Percentiles rank a stretch among this genome's conserved stretches.
These are phyloP conservation scores for Aspergillus coremiiformis DNA, from an alignment of 495 filamentous ascomycete genomes.

Conservation along the genomic window DNA sequence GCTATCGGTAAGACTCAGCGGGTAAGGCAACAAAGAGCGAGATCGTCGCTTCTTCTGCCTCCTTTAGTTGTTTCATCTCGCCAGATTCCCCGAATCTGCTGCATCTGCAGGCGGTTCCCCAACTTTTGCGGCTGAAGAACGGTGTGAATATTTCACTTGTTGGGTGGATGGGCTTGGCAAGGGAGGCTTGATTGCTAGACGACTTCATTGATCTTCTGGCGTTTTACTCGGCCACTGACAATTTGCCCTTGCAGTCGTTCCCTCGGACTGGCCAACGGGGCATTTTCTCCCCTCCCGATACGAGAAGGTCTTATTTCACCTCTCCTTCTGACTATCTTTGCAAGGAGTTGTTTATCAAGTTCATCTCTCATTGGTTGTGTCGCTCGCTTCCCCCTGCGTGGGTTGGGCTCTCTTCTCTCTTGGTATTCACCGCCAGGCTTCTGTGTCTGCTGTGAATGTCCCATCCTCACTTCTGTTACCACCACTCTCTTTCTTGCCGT, in stretches of 20 bases:
- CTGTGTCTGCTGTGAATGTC: neutral
- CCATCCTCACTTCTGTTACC: neutral
- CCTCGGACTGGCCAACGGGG: neutral
- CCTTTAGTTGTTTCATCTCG: neutral
- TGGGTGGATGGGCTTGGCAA: neutral
- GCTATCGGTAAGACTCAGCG: neutral
- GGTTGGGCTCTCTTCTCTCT: conserved; percentile 6
- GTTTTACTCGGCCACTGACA: conserved; percentile 1
- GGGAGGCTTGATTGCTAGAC: neutral
- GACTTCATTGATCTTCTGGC: neutral
- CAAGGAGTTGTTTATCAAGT: neutral
- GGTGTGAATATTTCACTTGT: neutral
- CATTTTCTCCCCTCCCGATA: neutral
- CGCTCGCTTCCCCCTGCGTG: conserved; percentile 2
- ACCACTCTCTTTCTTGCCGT: neutral
- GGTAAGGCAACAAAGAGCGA: neutral
- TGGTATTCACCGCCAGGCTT: conserved; percentile 44
- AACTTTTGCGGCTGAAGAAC: conserved; percentile 4
- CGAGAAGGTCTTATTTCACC: neutral
- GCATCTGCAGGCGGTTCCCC: conserved; percentile 2
- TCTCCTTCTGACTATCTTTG: neutral
- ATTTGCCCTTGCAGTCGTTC: conserved; percentile 9
- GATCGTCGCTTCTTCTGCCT: neutral
- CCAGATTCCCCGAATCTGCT: neutral
- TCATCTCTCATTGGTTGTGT: neutral